Evolutionary conservation across 148 eudicot genomes (phyloP), one percentile per base, ranked within the genome.

Genomic region (Beta vulgaris): DNA sequence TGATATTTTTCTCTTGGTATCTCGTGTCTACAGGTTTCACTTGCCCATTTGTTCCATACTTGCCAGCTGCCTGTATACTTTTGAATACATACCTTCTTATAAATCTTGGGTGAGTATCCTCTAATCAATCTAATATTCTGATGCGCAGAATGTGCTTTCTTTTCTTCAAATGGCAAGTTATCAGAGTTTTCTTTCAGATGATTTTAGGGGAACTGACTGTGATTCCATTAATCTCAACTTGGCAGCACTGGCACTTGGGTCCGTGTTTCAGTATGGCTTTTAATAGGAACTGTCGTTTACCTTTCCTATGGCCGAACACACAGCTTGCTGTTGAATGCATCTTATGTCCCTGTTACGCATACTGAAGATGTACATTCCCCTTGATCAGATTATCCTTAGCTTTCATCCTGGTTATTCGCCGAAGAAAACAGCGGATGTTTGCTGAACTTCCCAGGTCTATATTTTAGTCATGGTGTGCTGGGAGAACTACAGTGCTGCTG

Each of bases 21-120:
- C 15, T 32, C 23, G n/a, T 57, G 57, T 64, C 61, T 82, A 44
- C 88, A 90, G 98, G 95, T 72, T 90, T 90, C 82, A 74, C 62
- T 51, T 90, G 95, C 58, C 95, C 95, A 5, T 80, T 82, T 83
- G 92, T 90, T 70, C 95, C 95, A 55, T 80, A 82, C 71, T 74
- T 90, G 72, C 95, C 95, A 12, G 85, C 79, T 54, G 72, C 82
- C 46, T 79, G 92, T 85, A 82, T 88, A 63, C 87, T 90, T 42
- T 77, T 90, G 73, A 90, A 88, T 80, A 83, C 85, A 14, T 90
- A 90, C 80, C 85, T 90, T 77, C 87, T 90, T 26, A 63, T 88
- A 73, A 90, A 88, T 83, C 89, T 90, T 21, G 92, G 95, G 95
- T 90, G 68, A 84, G 88, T 77, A 71, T 28, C 71, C 32, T 34